phyloP scores from a whole-genome alignment of 148 eudicot species.

The Chenopodium formosanum region DNA sequence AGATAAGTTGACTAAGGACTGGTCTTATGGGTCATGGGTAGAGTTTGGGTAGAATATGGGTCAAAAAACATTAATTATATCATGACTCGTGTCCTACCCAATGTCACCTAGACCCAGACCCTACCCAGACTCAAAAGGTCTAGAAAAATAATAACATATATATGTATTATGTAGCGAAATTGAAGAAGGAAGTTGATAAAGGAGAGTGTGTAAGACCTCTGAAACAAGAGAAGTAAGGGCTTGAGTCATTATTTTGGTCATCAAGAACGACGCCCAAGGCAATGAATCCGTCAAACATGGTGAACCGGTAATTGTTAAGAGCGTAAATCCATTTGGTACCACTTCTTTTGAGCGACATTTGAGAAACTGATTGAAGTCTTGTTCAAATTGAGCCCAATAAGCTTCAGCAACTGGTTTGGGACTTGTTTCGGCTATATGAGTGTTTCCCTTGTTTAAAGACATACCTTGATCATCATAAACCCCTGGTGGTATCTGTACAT shows the following conservation, averaged over 20 bases:
- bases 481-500: conserved; percentile 29
- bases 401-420: conserved; percentile 31
- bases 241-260: conserved; percentile 8
- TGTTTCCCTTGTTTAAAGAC: conserved; percentile 39
- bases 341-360: conserved; percentile 42
- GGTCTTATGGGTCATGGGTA: no score
- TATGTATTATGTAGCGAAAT: no score
- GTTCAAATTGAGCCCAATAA: conserved; percentile 36
- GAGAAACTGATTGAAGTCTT: conserved; percentile 37
- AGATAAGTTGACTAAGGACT: no score
- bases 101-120: no score
- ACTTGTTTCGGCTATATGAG: conserved; percentile 38
- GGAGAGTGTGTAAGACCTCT: conserved; percentile 15
- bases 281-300: conserved; percentile 17
- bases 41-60: no score
- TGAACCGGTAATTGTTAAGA: conserved; percentile 37
- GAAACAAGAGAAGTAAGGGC: conserved; percentile 28
- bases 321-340: conserved; percentile 24
- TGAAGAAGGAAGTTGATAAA: neutral
- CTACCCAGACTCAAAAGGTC: no score
- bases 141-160: no score
- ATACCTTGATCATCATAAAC: conserved; percentile 22
- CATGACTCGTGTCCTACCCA: no score
- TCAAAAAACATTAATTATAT: no score
- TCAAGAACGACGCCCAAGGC: conserved; percentile 25